Evolutionary conservation across 306 rosid genomes (phyloP).

Genomic region (Cicer arietinum): DNA sequence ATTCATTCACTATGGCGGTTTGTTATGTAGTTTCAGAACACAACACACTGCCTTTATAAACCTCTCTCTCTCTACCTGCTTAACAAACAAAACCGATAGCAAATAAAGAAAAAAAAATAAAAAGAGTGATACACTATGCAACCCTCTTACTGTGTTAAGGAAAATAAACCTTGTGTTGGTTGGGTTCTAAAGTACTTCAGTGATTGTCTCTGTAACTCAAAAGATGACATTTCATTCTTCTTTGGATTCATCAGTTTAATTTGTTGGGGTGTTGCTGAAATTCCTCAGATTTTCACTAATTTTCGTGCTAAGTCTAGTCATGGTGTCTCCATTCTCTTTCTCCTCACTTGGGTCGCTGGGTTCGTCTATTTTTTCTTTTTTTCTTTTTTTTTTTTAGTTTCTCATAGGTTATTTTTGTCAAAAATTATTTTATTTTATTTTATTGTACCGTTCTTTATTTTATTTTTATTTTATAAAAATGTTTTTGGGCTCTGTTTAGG

Average conservation of each 20-base stretch:
- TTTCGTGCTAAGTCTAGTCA: conserved; percentile 82
- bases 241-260: conserved; percentile 70
- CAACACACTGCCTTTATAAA: conserved; percentile 7
- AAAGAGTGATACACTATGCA: conserved; percentile 48
- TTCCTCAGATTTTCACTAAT: conserved; percentile 91
- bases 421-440: too few relatives aligned
- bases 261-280: conserved; percentile 90
- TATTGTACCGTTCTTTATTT: too few relatives aligned
- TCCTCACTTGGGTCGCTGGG: conserved; percentile 98
- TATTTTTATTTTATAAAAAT: not conserved
- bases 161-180: conserved; percentile 63
- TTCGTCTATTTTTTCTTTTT: conserved; percentile 16
- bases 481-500: not conserved
- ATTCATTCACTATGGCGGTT: not conserved
- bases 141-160: conserved; percentile 65
- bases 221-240: conserved; percentile 72
- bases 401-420: too few relatives aligned
- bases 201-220: conserved; percentile 81
- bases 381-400: not conserved
- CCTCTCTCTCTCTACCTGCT: not conserved
- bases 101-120: not conserved
- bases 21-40: not conserved
- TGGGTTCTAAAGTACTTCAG: conserved; percentile 77
- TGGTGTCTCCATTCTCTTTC: conserved; percentile 88
- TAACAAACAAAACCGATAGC: too few relatives aligned